Evolutionary conservation across 106 monocot species (phyloP).

Genomic region (Gastrodia elata): DNA sequence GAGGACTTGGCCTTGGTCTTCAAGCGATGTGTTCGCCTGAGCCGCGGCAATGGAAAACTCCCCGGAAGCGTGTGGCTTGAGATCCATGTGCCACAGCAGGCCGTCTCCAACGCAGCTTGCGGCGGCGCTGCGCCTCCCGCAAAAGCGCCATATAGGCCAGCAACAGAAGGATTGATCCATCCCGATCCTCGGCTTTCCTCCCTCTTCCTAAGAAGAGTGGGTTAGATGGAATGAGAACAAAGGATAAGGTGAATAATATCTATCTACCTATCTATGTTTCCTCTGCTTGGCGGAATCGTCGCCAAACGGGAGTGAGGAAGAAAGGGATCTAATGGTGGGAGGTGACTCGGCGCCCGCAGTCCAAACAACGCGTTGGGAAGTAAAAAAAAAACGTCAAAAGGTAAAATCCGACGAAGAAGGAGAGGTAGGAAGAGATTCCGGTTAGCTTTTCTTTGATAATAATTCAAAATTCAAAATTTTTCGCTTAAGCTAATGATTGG

Average conservation of each 20-base stretch:
- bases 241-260: background rate
- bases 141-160: background rate
- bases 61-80: slow-evolving; percentile 46
- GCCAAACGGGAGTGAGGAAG: background rate
- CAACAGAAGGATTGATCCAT: background rate
- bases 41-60: slow-evolving; percentile 46
- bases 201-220: background rate
- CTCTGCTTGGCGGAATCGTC: background rate
- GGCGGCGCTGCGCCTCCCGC: background rate
- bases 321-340: background rate
- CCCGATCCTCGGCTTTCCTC: background rate
- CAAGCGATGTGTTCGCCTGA: slow-evolving; percentile 39
- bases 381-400: background rate
- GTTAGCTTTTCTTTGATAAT: too few relatives aligned
- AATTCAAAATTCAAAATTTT: too few relatives aligned
- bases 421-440: too few relatives aligned
- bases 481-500: too few relatives aligned
- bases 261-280: too few relatives aligned
- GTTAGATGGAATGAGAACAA: background rate
- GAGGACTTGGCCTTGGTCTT: slow-evolving; percentile 48
- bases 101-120: slow-evolving; percentile 16
- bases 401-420: too few relatives aligned
- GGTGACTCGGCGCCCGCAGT: background rate
- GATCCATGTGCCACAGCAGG: slow-evolving; percentile 34
- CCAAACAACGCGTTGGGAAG: slow-evolving; percentile 7